Base-by-base conservation (phyloP, 768 basidiomycete genomes). In the Clavulina sp. region DNA sequence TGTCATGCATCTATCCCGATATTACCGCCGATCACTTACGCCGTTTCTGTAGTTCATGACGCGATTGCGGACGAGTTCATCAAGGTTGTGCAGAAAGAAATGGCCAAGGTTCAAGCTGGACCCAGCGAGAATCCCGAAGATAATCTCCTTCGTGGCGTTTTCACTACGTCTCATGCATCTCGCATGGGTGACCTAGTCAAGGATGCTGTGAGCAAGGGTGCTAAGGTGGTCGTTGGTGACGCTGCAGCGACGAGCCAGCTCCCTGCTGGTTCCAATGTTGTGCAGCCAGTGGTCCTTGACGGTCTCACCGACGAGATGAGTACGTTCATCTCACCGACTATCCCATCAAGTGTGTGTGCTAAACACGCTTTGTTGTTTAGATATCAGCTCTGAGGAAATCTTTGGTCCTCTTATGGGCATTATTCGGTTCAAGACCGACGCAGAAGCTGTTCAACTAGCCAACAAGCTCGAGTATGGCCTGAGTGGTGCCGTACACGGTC, bases 331-430 rank as follows among this genome's bases (percentile, higher is more conserved):
- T 38, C 34, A 38, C 84, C 74, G 63, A 87, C 88, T 59, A 85
- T 89, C 57, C 70, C 74, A 61, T 83, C 86, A 66, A 83, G 84
- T 9, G 54, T 51, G 36, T 43, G 50, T 61, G 51, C 55, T 48
- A 53, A 43, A 47, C 48, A 5, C 26, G 1, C 16, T 9, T 46
- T 24, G 13, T 26, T 13, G 26, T 28, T 18, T 33, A 49, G 48
- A 49, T 33, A 33, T 49, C 28, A 34, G 9, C 23, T 2, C 40
- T 48, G 18, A 38, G 9, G 41, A 92, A 80, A 95, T 95, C 57
- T 97, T 96, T 63, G 93, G 93, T 5, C 93, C 93, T 28, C 91
- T 96, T 2, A 73, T 92, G 34, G 73, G 78, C 24, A 75, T 96
- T 41, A 81, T 79, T 34, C 77, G 70, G 57, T 96, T 96, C 69